Evolutionary conservation across 306 rosid species (phyloP).

Genomic region (Prunus padus): DNA sequence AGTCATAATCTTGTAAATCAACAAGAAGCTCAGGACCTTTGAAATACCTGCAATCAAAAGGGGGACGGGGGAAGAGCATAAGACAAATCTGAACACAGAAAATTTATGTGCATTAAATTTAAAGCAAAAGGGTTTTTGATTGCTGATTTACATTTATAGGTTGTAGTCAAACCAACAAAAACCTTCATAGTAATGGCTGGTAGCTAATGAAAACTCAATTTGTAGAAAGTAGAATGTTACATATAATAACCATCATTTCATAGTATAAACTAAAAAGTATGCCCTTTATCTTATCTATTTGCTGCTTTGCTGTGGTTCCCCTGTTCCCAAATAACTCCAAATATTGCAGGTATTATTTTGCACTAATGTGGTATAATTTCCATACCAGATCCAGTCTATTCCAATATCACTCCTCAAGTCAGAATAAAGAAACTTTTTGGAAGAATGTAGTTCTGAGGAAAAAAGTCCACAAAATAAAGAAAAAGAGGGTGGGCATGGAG

Average conservation of each 20-base stretch:
- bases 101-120: not conserved
- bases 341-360: not conserved
- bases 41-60: slow-evolving; percentile 63
- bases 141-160: not conserved
- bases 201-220: not conserved
- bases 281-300: not conserved
- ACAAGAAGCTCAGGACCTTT: slow-evolving; percentile 98
- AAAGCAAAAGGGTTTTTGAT: not conserved
- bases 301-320: not conserved
- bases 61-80: not conserved
- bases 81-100: not conserved
- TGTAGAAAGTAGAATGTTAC: not conserved
- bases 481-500: no score
- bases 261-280: not conserved
- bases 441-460: no score
- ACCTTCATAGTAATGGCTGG: not conserved
- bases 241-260: not conserved
- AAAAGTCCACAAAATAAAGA: no score
- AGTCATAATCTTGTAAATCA: slow-evolving; percentile 96
- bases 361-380: not conserved
- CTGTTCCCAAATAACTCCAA: not conserved
- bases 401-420: not conserved
- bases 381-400: not conserved
- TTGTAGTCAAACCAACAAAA: not conserved
- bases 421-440: no score